Evolutionary conservation across 148 eudicot species (phyloP), one percentile per base, ranked within the genome.

Genomic region (Rhododendron henanense): DNA sequence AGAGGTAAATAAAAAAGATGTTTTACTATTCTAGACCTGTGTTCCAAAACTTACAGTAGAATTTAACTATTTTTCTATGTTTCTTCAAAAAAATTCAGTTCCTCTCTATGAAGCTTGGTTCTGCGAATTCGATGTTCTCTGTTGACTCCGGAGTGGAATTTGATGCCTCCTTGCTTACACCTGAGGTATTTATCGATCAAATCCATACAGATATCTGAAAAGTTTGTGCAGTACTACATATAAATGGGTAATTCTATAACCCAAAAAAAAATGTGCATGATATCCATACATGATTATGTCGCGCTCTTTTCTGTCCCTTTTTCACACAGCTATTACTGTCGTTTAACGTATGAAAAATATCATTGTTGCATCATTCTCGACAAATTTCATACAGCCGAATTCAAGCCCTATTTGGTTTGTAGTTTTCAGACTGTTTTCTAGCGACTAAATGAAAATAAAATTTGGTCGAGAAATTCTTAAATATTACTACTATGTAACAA

Each of bases 81-180:
- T 25, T 77, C 63, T 82, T 73, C n/a, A 23, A 21, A 18, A 39
- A 48, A 16, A 35, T 50, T 84, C 95, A 95, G 98, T 89, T 95
- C 83, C 94, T 95, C 37, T 95, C 97, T 6, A 87, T 92, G 94
- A 94, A 94, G 89, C 94, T 95, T 84, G 90, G 97, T 77, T 89
- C 94, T 79, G 50, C 91, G 73, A 94, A 92, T 85, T 95, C 97
- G 69, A 90, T 90, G 90, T 87, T 87, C 28, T 90, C 88, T 85
- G 1, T 41, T 1, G 91, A 88, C 85, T 94, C 92, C 89, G 94
- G 92, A 74, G 53, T 91, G 91, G 94, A 94, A 80, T 85, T 85
- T 67, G 94, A 94, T 80, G 67, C 91, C 25, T 86, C 90, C 85
- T 63, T 89, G 87, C 84, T 86, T 71, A 88, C 77, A 65, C 59